Evolutionary conservation across 352 stramenopile genomes (phyloP).

Genomic region (Aphanomyces invadans): DNA sequence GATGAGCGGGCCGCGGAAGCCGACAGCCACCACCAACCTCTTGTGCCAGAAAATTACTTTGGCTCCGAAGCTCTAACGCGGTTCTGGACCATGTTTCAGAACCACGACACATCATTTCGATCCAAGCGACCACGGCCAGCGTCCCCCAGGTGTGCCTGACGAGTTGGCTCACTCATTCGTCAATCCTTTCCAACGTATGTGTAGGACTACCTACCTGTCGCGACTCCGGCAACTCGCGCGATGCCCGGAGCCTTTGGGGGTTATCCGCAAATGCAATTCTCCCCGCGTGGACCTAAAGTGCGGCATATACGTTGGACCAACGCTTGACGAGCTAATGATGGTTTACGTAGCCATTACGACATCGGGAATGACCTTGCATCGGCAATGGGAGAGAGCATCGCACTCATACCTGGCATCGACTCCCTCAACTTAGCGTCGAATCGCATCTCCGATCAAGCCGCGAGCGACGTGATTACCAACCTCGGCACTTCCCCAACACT

Average conservation of each 20-base stretch:
- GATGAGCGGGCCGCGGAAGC: slow-evolving; percentile 29
- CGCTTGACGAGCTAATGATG: too few species aligned
- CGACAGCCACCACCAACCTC: slow-evolving; percentile 2
- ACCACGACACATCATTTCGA: slow-evolving; percentile 32
- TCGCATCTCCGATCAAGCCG: slow-evolving; percentile 53
- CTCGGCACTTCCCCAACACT: slow-evolving; percentile 25
- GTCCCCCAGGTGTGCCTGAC: background rate
- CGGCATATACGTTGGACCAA: too few species aligned
- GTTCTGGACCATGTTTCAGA: slow-evolving; percentile 70
- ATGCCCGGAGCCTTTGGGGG: slow-evolving; percentile 55
- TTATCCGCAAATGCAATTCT: slow-evolving; percentile 39
- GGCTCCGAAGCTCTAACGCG: slow-evolving; percentile 42
- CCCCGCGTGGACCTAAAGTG: slow-evolving; percentile 19
- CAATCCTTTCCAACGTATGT: background rate
- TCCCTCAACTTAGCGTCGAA: slow-evolving; percentile 64
- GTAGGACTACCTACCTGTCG: slow-evolving; percentile 51
- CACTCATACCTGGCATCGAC: slow-evolving; percentile 55
- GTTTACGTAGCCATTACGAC: slow-evolving; percentile 55
- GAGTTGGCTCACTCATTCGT: background rate
- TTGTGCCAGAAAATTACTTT: slow-evolving; percentile 50
- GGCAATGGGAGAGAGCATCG: slow-evolving; percentile 52
- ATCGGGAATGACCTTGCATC: slow-evolving; percentile 56
- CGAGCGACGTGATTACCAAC: slow-evolving; percentile 42
- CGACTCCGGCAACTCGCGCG: slow-evolving; percentile 47
- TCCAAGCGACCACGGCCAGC: background rate